Base-by-base conservation (phyloP, 345 rosid genomes). In the Syzygium jambos region DNA sequence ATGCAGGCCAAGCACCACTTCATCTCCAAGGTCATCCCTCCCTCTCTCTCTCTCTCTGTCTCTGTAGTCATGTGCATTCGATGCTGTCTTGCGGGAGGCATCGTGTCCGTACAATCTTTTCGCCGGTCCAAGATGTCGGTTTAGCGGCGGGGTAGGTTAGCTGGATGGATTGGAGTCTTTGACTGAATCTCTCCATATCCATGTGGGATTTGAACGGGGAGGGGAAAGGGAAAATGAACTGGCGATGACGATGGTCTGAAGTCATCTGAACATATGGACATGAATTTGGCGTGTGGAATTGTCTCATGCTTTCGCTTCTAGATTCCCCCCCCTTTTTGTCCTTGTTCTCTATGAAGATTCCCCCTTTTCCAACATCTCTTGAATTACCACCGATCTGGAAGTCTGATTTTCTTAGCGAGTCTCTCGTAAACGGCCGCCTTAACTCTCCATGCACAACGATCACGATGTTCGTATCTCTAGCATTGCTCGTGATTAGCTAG, bases 1-100 rank as follows among this genome's bases (percentile, higher is more conserved):
- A 61, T 86, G 90, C 93, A 89, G 61, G 88, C 92, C 86, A 89
- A 84, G 49, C 86, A 92, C 46, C 41, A 86, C 54, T 91, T 92
- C 51, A 86, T 92, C 87, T 90, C 92, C 77, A 89, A 92, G 92
- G 91, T 91, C 57, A 25, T 6, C 56, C 34, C 43, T 5, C 5
- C 30, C 63, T 84, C 27, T 15, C 86, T 34, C 16, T 51, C 5
- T 85, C 16, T 9, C 78, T 59, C 23, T 51, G 5, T 38, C 25
- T 61, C 6, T 54, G 5, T 59, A 0, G 9, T 46, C 51, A 27
- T 41, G 3, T 5, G 63, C 78, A 52, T 85, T 57, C 1, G 63
- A n/a, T 57, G 63, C 63, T 43, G 7, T 43, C 6, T 43, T 43
- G 46, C 4, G 14, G 82, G 4, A 19, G 82, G 82, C 82, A 19